phyloP scores from a whole-genome alignment of 202 grass and related monocot species.

The Setaria viridis region DNA sequence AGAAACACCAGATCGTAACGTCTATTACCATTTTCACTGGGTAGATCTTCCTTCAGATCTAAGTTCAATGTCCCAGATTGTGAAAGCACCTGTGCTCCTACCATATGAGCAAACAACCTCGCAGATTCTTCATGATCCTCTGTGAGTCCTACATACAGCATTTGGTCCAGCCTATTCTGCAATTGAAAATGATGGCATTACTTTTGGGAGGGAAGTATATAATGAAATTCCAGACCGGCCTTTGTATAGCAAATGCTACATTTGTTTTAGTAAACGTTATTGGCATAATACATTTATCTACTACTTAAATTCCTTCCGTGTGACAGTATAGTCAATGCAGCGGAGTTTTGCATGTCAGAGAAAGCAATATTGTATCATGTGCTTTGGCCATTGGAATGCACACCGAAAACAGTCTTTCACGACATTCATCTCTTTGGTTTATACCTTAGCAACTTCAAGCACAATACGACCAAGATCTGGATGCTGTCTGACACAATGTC shows the following conservation, averaged over 20 bases:
- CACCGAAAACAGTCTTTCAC: not conserved
- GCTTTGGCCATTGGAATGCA: slow-evolving; percentile 36
- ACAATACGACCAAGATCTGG: slow-evolving; percentile 79
- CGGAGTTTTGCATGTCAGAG: slow-evolving; percentile 11
- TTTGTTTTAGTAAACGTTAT: slow-evolving; percentile 16
- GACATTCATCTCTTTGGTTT: slow-evolving; percentile 26
- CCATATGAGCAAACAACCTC: slow-evolving; percentile 89
- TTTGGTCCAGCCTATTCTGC: slow-evolving; percentile 86
- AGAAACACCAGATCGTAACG: not conserved
- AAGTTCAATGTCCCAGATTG: slow-evolving; percentile 68
- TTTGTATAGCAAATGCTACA: slow-evolving; percentile 29
- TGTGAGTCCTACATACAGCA: slow-evolving; percentile 92
- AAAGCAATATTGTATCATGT: slow-evolving; percentile 1
- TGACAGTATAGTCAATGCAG: slow-evolving; percentile 1
- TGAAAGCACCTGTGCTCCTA: slow-evolving; percentile 92
- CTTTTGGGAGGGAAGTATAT: slow-evolving; percentile 28
- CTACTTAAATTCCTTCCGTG: not conserved
- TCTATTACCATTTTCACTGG: slow-evolving; percentile 58
- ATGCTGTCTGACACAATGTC: slow-evolving; percentile 78
- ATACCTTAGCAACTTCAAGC: slow-evolving; percentile 96
- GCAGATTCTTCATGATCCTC: slow-evolving; percentile 96
- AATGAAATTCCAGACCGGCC: slow-evolving; percentile 32
- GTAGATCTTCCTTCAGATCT: slow-evolving; percentile 56
- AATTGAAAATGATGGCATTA: slow-evolving; percentile 33
- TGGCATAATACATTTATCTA: not conserved